A percentile compares a stretch with the other conserved stretches of the same genome.
These are phyloP conservation scores for Capsella bursapastoris DNA, from an alignment of 345 rosid species.

Conservation along the genomic window DNA sequence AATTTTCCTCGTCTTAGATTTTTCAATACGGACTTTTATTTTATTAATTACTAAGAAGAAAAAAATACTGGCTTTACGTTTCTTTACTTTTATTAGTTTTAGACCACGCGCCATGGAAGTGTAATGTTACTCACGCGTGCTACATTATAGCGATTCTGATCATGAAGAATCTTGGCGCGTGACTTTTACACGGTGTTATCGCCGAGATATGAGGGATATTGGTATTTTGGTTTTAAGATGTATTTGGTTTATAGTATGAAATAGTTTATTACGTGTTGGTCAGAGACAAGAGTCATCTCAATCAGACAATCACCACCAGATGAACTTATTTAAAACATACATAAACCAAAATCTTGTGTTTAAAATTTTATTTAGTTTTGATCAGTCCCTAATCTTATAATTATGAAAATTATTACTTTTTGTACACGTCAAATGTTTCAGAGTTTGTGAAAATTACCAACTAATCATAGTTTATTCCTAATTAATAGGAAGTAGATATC, in stretches of 20 bases:
- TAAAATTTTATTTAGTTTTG: neutral
- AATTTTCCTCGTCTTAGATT: constrained; percentile 26
- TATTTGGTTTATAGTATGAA: neutral
- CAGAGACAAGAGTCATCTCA: constrained; percentile 40
- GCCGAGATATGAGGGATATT: neutral
- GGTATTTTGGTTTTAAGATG: neutral
- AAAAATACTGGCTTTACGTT: constrained; percentile 3
- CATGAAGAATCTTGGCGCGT: constrained; percentile 16
- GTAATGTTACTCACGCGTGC: neutral
- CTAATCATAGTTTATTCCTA: too few species aligned
- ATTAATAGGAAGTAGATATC: too few species aligned
- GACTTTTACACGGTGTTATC: neutral
- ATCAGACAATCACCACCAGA: neutral
- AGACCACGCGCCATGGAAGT: neutral
- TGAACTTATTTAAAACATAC: neutral
- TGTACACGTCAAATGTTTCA: neutral
- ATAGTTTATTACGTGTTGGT: constrained; percentile 33
- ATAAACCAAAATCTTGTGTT: neutral
- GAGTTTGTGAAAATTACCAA: too few species aligned
- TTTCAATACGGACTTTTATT: constrained; percentile 14
- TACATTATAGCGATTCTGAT: neutral
- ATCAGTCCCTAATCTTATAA: too few species aligned
- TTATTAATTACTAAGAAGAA: neutral
- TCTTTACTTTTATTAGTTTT: neutral
- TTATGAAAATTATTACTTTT: too few species aligned